Percentiles rank a stretch among this genome's conserved stretches.
Conservation (phyloP, 257 asterid species). For the Haberlea rhodopensis region DNA sequence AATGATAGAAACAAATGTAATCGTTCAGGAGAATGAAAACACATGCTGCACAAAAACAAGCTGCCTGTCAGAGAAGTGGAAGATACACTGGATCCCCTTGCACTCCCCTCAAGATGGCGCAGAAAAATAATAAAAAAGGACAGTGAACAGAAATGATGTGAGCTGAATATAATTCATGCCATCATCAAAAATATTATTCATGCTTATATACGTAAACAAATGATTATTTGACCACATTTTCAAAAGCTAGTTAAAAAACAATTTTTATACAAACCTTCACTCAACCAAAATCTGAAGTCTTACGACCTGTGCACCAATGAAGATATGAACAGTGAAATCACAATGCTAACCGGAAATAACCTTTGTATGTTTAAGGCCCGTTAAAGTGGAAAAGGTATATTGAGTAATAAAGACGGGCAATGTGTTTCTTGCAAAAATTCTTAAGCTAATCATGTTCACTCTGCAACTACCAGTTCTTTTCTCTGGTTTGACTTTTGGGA, state of each 20-base stretch:
- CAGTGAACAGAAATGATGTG: not conserved
- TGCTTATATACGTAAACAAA: not conserved
- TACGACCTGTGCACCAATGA: no score
- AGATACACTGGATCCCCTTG: constrained; percentile 12
- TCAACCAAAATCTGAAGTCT: no score
- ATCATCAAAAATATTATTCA: constrained; percentile 10
- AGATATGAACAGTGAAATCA: no score
- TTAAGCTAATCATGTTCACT: not conserved
- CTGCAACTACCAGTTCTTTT: not conserved
- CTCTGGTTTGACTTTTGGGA: not conserved
- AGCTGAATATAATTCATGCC: not conserved
- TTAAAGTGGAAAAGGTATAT: constrained; percentile 1
- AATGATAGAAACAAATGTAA: constrained; percentile 12
- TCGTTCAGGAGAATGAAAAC: not conserved
- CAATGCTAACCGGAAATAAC: not conserved
- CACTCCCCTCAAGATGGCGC: not conserved
- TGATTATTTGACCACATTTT: constrained; percentile 1
- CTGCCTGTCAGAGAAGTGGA: constrained; percentile 1
- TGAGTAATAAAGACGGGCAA: not conserved
- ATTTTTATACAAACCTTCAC: no score
- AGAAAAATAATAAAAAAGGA: not conserved
- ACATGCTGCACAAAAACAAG: constrained; percentile 3
- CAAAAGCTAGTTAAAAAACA: not conserved
- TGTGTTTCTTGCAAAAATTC: constrained; percentile 7
- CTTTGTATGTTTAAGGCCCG: not conserved